Evolutionary conservation across 2,329 filamentous ascomycete genomes (phyloP), one percentile per base, ranked within the genome.

Genomic region (Elsinoe necatrix): DNA sequence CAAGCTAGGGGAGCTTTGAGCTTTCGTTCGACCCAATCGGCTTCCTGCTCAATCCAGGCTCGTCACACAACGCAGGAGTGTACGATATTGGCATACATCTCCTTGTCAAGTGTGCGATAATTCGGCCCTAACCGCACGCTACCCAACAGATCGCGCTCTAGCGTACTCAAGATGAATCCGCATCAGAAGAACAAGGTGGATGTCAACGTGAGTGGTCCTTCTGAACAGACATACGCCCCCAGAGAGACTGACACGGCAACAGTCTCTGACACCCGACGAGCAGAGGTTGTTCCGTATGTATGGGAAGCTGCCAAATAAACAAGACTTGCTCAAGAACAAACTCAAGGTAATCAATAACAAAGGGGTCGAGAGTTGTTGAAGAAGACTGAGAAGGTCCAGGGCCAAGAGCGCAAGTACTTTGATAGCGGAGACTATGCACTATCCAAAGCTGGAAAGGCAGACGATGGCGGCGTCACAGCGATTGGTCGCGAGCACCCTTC

Each of bases 141-240:
- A 7, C 34, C 23, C 9, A 12, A 5, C 14, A 18, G 16, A 54
- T 23, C 8, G 25, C 48, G 21, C 14, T 42, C n/a, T 11, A 21
- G 11, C 27, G 41, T 12, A 7, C 27, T 35, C 73, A 78, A 65
- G 63, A 95, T 97, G 89, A 96, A 96, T 73, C 92, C 92, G 66
- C 89, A 91, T 73, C 89, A 96, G 80, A 91, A 95, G 81, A 96
- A 96, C 81, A 97, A 98, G 80, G 81, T 97, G 68, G 93, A 98
- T 75, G 81, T 96, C 75, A 91, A 82, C 79, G 93, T 96, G 77
- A 77, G 88, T 25, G 55, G 12, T 20, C 35, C 23, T 47, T 31
- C 2, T 9, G 9, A 20, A 52, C 25, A 42, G 57, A 23, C 21
- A 6, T 8, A 31, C 14, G 8, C 41, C n/a, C 18, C 18, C 4